Conservation (phyloP, 1,284 basidiomycete species). For the Cryptococcus sp. region DNA sequence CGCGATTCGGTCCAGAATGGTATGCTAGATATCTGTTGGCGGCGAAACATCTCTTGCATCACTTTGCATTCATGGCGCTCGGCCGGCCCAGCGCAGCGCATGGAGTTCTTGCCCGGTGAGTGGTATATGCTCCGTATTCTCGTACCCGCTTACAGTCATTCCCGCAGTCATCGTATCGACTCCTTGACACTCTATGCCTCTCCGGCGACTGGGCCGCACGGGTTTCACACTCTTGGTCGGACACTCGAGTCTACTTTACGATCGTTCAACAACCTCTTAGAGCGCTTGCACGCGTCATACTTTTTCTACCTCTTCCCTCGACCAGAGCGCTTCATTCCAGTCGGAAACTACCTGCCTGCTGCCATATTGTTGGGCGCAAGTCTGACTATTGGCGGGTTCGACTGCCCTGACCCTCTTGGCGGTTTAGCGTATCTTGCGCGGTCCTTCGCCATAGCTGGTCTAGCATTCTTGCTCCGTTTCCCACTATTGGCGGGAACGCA, state of each 20-base stretch:
- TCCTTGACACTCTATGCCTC: constrained; percentile 86
- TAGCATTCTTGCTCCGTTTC: constrained; percentile 25
- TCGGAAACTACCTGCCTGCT: constrained; percentile 84
- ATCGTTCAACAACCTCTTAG: constrained; percentile 87
- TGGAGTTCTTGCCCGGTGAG: constrained; percentile 49
- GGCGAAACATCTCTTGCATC: constrained; percentile 37
- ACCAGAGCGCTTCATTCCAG: constrained; percentile 78
- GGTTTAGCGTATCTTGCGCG: constrained; percentile 45
- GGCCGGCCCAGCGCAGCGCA: constrained; percentile 54
- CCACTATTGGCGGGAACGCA: constrained; percentile 24
- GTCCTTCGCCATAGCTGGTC: constrained; percentile 14
- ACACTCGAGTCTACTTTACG: constrained; percentile 81
- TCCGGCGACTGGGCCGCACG: constrained; percentile 88
- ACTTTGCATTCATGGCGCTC: constrained; percentile 44
- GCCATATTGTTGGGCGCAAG: constrained; percentile 76
- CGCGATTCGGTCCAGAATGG: constrained; percentile 1
- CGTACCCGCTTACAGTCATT: not conserved
- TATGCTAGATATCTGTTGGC: constrained; percentile 29
- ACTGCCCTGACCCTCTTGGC: constrained; percentile 69
- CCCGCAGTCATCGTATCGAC: constrained; percentile 82
- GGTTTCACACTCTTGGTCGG: constrained; percentile 89
- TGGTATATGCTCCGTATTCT: not conserved
- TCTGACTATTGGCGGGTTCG: constrained; percentile 78
- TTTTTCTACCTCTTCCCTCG: constrained; percentile 87
- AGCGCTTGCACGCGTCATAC: constrained; percentile 90